Base-by-base conservation (phyloP, 2,329 filamentous ascomycete species). In the Teratosphaeria epicoccoides region DNA sequence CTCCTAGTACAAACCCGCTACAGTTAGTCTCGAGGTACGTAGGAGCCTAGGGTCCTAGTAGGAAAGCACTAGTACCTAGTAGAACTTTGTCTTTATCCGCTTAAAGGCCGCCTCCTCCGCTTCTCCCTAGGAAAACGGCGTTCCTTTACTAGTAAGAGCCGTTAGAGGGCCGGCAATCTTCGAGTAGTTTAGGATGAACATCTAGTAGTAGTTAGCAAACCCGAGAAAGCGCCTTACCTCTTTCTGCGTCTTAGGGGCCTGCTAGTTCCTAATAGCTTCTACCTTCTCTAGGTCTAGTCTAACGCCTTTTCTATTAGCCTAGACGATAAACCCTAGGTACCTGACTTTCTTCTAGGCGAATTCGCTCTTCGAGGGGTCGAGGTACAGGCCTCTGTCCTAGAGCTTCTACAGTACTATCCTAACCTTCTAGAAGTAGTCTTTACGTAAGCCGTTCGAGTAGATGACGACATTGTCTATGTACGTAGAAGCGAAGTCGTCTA, bases 131-230 rank as follows among this genome's bases (percentile, higher is more conserved):
- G 24, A 50, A 45, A 57, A 59, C 11, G 17, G 28, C 10, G 22
- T 33, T 4, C 25, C 47, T 49, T 61, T 55, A 14, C 54, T 52
- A 24, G 46, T 58, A 37, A 60, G 37, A 22, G 23, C 29, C 20
- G 40, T 57, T 49, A 63, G 49, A 3, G 33, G 49, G 1, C 14
- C 24, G 6, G 24, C 26, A 9, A 51, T 46, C 49, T 53, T 54
- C 4, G 40, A 57, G 50, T 55, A 67, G 9, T 54, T 49, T 12
- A 44, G 22, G 6, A 66, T 62, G 50, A 66, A 66, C 7, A 49
- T 37, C 37, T 29, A 43, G 37, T 65, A 66, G 51, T 55, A 65
- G 44, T 64, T 64, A 2, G 45, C 37, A 37, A 57, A 54, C 47
- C 48, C 29, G 3, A 50, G 49, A 29, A 66, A 62, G 12, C 57